A percentile compares a stretch with the other conserved stretches of the same genome.
These are phyloP conservation scores for Ustilago trichophora DNA, from an alignment of 1,284 basidiomycete genomes.

Conservation along the genomic window DNA sequence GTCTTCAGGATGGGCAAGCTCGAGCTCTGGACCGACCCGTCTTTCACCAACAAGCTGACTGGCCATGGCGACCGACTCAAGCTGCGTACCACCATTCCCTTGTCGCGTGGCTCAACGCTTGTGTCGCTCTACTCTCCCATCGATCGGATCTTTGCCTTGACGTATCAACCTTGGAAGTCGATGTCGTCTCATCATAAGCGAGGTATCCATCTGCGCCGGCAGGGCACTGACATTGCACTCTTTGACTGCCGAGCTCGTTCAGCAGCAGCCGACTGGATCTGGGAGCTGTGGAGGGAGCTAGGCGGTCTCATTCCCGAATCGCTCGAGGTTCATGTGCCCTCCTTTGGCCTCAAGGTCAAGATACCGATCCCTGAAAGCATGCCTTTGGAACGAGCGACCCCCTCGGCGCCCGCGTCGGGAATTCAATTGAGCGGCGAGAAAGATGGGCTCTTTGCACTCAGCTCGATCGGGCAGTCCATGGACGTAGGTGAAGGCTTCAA, in stretches of 20 bases:
- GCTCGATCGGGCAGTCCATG: slow-evolving; percentile 28
- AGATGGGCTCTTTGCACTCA: slow-evolving; percentile 18
- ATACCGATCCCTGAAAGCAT: slow-evolving; percentile 74
- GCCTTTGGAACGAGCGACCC: slow-evolving; percentile 33
- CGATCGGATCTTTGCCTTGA: slow-evolving; percentile 80
- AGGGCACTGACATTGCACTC: slow-evolving; percentile 79
- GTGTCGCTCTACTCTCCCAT: slow-evolving; percentile 82
- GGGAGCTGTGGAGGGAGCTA: slow-evolving; percentile 79
- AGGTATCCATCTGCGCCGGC: slow-evolving; percentile 67
- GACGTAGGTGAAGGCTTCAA: slow-evolving; percentile 67
- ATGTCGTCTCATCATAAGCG: slow-evolving; percentile 9
- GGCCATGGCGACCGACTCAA: slow-evolving; percentile 68
- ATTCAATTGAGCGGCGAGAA: slow-evolving; percentile 16
- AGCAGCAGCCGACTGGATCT: slow-evolving; percentile 81
- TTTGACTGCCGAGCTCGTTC: slow-evolving; percentile 74
- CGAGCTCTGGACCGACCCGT: slow-evolving; percentile 80
- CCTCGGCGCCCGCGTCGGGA: slow-evolving; percentile 11
- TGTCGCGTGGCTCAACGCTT: slow-evolving; percentile 72
- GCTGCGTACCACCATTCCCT: slow-evolving; percentile 75
- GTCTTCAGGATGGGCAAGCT: slow-evolving; percentile 77
- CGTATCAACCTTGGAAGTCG: slow-evolving; percentile 67
- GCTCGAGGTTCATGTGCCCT: slow-evolving; percentile 70
- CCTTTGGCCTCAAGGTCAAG: slow-evolving; percentile 73
- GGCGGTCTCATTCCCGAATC: slow-evolving; percentile 70
- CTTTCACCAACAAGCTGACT: slow-evolving; percentile 39